These are phyloP conservation scores for Carex parvula DNA, from an alignment of 176 grass and related monocot species.

Conservation along the genomic window DNA sequence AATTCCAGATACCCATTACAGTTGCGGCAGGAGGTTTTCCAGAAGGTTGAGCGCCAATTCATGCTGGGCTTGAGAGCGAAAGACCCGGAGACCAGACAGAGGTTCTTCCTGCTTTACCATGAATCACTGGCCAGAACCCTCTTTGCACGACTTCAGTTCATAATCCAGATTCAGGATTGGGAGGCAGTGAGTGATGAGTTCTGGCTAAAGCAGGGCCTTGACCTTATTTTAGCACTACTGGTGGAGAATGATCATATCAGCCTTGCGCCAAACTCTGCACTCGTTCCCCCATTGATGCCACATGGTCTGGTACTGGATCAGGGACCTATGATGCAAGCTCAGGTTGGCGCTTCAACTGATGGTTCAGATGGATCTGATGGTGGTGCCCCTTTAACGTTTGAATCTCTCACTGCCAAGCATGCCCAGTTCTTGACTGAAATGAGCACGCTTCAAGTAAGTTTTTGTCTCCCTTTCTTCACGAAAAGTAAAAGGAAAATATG, in stretches of 20 bases:
- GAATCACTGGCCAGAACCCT: slow-evolving; percentile 64
- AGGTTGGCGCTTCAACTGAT: slow-evolving; percentile 49
- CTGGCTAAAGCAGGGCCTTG: slow-evolving; percentile 96
- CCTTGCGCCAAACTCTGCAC: slow-evolving; percentile 90
- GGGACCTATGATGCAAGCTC: slow-evolving; percentile 49
- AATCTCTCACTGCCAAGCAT: slow-evolving; percentile 68
- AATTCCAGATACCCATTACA: slow-evolving; percentile 60
- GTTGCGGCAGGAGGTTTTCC: slow-evolving; percentile 79
- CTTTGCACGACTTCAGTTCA: slow-evolving; percentile 92
- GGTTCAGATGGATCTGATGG: slow-evolving; percentile 40
- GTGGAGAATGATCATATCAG: slow-evolving; percentile 88
- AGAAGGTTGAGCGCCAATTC: slow-evolving; percentile 85
- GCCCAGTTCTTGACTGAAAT: slow-evolving; percentile 88
- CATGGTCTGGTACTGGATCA: slow-evolving; percentile 53
- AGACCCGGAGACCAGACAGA: slow-evolving; percentile 81
- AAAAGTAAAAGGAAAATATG: background rate
- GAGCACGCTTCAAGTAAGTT: slow-evolving; percentile 78
- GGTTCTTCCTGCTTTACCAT: slow-evolving; percentile 91
- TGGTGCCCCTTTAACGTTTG: slow-evolving; percentile 57
- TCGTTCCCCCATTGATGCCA: slow-evolving; percentile 71
- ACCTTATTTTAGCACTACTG: slow-evolving; percentile 93
- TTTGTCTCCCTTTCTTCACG: background rate
- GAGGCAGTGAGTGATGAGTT: slow-evolving; percentile 94
- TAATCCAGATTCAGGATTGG: slow-evolving; percentile 96
- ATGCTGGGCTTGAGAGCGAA: slow-evolving; percentile 96